phyloP scores from a whole-genome alignment of 805 yeast species.

The Hanseniaspora valbyensis region DNA sequence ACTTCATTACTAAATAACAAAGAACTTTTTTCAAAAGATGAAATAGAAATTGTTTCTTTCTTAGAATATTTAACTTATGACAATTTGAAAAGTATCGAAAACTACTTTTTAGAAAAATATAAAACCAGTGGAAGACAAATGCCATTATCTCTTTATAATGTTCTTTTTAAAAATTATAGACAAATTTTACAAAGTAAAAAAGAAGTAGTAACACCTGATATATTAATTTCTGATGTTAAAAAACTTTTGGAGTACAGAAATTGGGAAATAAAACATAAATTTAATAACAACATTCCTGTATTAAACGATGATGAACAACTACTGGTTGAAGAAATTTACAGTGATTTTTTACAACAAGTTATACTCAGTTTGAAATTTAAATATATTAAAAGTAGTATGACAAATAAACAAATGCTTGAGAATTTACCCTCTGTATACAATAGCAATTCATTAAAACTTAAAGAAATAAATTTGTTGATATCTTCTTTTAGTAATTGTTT shows the following conservation, averaged over 20 bases:
- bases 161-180: slow-evolving; percentile 1
- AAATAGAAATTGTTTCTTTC: not conserved
- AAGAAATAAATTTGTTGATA: not conserved
- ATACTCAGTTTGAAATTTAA: not conserved
- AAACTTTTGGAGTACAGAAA: not conserved
- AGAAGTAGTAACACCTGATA: not conserved
- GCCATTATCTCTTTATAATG: slow-evolving; percentile 2
- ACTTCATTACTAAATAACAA: not conserved
- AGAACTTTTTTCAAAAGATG: not conserved
- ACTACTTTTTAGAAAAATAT: not conserved
- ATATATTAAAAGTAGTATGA: not conserved
- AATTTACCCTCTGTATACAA: not conserved
- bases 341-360: slow-evolving; percentile 2
- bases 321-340: not conserved
- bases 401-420: not conserved
- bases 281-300: not conserved
- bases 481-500: not conserved
- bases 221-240: not conserved
- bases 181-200: not conserved
- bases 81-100: slow-evolving; percentile 3
- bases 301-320: not conserved
- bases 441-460: not conserved
- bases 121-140: not conserved
- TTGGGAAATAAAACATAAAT: not conserved
- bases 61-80: slow-evolving; percentile 2